phyloP scores from a whole-genome alignment of 177 flowering plant genomes.

The Vitis hybrid region DNA sequence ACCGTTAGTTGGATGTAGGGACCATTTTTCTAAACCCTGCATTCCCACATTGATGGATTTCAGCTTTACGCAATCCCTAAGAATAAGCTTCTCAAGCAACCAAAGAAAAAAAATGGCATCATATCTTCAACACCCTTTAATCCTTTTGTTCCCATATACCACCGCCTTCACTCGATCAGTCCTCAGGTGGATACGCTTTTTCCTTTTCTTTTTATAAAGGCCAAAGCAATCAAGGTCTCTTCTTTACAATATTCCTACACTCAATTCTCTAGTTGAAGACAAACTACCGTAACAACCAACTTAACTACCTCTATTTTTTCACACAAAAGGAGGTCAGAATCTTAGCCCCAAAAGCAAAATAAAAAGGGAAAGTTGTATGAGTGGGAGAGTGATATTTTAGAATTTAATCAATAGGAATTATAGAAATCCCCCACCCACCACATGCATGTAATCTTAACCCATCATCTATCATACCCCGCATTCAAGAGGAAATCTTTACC shows the following conservation, averaged over 20 bases:
- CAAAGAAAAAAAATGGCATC: constrained; percentile 1
- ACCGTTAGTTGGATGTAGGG: constrained; percentile 13
- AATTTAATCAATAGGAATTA: constrained; percentile 1
- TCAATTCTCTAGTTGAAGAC: background rate
- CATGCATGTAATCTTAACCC: constrained; percentile 9
- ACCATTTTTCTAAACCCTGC: constrained; percentile 12
- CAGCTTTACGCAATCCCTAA: constrained; percentile 17
- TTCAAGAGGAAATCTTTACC: background rate
- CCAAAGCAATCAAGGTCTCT: background rate
- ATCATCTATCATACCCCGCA: background rate
- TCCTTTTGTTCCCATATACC: background rate
- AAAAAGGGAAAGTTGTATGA: background rate
- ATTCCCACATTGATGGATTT: constrained; percentile 4
- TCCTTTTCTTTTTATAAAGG: background rate
- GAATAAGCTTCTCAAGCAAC: constrained; percentile 5
- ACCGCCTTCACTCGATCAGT: background rate
- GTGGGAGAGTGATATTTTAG: background rate
- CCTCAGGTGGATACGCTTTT: background rate
- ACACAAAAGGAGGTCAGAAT: background rate
- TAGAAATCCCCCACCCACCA: background rate
- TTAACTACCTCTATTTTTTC: constrained; percentile 5
- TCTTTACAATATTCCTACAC: background rate
- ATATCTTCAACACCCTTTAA: background rate
- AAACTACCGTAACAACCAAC: constrained; percentile 16
- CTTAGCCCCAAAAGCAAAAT: constrained; percentile 1